phyloP scores from a whole-genome alignment of 805 yeast genomes.

The Cyberlindnera meyerae region DNA sequence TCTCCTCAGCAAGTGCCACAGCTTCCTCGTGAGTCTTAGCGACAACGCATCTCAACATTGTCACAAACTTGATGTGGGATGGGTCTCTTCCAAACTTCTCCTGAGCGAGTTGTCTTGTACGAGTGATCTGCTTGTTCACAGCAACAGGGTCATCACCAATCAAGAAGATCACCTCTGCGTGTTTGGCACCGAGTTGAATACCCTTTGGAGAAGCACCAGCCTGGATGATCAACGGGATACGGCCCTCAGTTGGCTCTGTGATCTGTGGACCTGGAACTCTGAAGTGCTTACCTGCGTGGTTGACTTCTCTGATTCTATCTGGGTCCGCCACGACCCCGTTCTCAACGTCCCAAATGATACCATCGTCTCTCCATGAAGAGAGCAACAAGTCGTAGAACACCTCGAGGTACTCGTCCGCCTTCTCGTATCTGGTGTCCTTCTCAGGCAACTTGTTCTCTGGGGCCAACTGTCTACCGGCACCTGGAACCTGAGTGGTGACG shows the following conservation, averaged over 20 bases:
- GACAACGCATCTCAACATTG: conserved; percentile 33
- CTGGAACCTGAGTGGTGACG: conserved; percentile 38
- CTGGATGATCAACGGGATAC: conserved; percentile 41
- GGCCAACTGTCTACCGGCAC: conserved; percentile 39
- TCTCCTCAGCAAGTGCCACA: conserved; percentile 31
- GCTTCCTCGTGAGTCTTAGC: conserved; percentile 41
- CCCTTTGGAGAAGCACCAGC: conserved; percentile 44
- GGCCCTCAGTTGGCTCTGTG: conserved; percentile 39
- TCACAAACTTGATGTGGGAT: conserved; percentile 35
- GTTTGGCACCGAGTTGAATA: conserved; percentile 38
- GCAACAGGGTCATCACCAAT: conserved; percentile 30
- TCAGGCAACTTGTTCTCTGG: conserved; percentile 34
- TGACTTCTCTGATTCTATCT: conserved; percentile 35
- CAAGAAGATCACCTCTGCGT: conserved; percentile 39
- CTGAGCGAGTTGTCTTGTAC: conserved; percentile 31
- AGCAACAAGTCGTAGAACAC: conserved; percentile 37
- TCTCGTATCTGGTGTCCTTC: conserved; percentile 38
- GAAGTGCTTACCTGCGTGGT: conserved; percentile 37
- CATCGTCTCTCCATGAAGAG: conserved; percentile 43
- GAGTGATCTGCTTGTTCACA: conserved; percentile 28
- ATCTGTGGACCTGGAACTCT: conserved; percentile 37
- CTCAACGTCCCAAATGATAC: conserved; percentile 23
- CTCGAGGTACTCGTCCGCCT: conserved; percentile 40
- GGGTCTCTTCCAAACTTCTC: conserved; percentile 35
- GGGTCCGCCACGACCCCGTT: conserved; percentile 36